Percentiles rank a stretch among this genome's conserved stretches.
Conservation (phyloP, 2,329 filamentous ascomycete genomes). For the Fusarium oligoseptatum region DNA sequence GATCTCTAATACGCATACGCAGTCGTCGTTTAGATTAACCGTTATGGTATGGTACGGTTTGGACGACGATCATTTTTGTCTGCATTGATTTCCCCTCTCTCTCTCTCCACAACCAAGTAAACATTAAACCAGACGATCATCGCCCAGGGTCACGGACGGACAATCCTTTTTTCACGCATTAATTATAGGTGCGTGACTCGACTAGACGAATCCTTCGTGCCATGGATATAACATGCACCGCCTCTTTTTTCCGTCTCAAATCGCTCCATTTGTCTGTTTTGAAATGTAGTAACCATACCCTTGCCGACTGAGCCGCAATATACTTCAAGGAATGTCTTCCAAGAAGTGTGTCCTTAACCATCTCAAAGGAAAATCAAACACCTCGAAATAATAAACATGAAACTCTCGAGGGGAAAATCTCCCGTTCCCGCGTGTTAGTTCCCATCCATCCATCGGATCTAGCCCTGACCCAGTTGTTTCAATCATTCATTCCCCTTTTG, state of each 20-base stretch:
- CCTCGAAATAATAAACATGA: not conserved
- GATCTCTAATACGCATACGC: no score
- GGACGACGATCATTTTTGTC: constrained; percentile 16
- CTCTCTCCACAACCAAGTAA: constrained; percentile 24
- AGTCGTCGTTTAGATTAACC: constrained; percentile 3
- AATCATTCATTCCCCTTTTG: not conserved
- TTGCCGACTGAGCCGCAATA: not conserved
- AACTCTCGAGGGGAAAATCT: not conserved
- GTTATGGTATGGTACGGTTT: constrained; percentile 1
- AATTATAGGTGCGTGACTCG: not conserved
- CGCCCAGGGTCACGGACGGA: constrained; percentile 24
- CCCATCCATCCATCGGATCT: constrained; percentile 2
- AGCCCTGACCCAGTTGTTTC: not conserved
- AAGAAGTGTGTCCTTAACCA: not conserved
- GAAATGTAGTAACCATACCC: not conserved
- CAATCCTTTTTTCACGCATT: not conserved
- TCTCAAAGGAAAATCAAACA: not conserved
- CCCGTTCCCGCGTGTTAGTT: not conserved
- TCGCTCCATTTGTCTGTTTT: not conserved
- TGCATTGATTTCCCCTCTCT: constrained; percentile 4
- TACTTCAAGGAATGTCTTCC: not conserved
- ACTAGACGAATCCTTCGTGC: not conserved
- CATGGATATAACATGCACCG: not conserved
- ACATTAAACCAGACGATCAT: constrained; percentile 25
- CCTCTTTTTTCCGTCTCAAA: not conserved